Evolutionary conservation across 2,329 filamentous ascomycete genomes (phyloP), one percentile per base, ranked within the genome.

Genomic region (Alternaria gansuensis): DNA sequence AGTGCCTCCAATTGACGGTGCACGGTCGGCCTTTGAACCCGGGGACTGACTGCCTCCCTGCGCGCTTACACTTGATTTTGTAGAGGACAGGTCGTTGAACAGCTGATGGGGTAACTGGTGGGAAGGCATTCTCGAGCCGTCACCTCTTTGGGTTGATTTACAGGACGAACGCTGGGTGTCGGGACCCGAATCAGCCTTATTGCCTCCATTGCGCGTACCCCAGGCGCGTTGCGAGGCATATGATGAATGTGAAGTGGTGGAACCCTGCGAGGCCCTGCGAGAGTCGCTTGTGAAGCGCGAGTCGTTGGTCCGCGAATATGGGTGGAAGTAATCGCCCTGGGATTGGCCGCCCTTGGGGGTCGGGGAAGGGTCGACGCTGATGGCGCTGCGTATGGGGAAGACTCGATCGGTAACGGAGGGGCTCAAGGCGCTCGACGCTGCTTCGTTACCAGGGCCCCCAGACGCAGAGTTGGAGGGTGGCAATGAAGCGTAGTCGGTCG

Each of bases 321-420:
- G 66, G 56, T 73, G 61, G 71, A 82, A 79, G 78, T 83, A 78
- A 52, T 71, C 68, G 44, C 56, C 62, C 14, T 65, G 63, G 39
- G 59, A 57, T 58, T 51, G 21, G 4, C 59, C 40, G 62, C 71
- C 45, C 43, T 59, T 60, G 7, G 60, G 55, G 6, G 64, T 70
- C 4, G 75, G 75, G 4, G 78, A 82, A 2, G 79, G 85, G 66
- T 91, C 88, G 39, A 93, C 86, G 6, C 87, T 90, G 24, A 94
- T 82, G 41, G 91, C 88, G n/a, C 90, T 93, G 48, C 90, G 86
- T 31, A 94, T 90, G n/a, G 91, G 91, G 56, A 91, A 94, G 5
- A 94, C 89, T 54, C 90, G 85, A 69, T 93, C 84, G 45, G 79
- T 73, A 4, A 77, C 67, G 37, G 73, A 75, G 17, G 80, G 80